Base-by-base conservation (phyloP, 257 asterid species). In the Jacaranda mimosifolia region DNA sequence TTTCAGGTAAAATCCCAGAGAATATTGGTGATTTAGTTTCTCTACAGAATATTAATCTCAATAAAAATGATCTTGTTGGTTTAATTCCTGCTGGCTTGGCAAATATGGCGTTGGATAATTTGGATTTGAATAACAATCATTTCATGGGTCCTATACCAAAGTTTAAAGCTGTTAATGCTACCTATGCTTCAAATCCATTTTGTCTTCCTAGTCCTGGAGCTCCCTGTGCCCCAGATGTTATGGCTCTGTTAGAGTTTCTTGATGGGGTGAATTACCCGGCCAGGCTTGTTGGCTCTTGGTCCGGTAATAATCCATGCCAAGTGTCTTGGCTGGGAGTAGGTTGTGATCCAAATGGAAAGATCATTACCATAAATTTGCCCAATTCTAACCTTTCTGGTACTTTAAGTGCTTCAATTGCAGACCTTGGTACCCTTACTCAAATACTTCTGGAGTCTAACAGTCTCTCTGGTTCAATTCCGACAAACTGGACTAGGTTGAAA, bases 61-160 rank as follows among this genome's bases (percentile, higher is more conserved):
- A 91, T 56, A 83, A 86, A 5, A 94, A 94, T 82, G 83, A 87
- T 63, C 97, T 94, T 63, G 94, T 94, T 43, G 98, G 98, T 53
- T 57, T 90, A 26, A 63, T 94, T 71, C 98, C 98, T 76, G 79
- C 73, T 68, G 82, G 91, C 76, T 85, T 94, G 69, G 85, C 87
- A 0, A 60, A 43, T 56, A 82, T 94, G 93, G 85, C 82, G 21
- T 76, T 91, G 57, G 43, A 5, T 45, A 81, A 65, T 68, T 82
- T 91, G 64, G 97, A 92, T 89, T 89, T 94, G 87, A 92, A 91
- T 60, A 92, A 91, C 58, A 91, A 94, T 82, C 89, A 77, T 42
- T 88, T 94, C 62, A 86, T 91, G 93, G 98, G 98, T 39, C 97
- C 94, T 65, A 74, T 84, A 5, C 98, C 97, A 12, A 85, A 87